Conservation (phyloP, 306 rosid species). For the Glycyrrhiza uralensis region DNA sequence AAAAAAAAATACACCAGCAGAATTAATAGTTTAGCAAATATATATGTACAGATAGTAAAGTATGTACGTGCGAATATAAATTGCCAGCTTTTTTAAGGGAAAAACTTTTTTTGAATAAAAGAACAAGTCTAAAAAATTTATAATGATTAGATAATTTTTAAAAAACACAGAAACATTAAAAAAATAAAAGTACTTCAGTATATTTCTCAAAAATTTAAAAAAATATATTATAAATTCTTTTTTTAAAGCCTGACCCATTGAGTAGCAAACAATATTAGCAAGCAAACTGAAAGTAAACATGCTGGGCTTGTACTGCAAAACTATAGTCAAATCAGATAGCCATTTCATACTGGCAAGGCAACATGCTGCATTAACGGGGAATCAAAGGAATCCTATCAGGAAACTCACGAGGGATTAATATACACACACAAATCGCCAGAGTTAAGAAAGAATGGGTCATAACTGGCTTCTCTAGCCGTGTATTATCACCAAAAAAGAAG, state of each 20-base stretch:
- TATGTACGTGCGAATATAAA: too few relatives aligned
- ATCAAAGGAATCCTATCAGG: not conserved
- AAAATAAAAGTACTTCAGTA: too few relatives aligned
- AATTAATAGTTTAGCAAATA: too few relatives aligned
- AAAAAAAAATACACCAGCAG: too few relatives aligned
- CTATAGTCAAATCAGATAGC: not conserved
- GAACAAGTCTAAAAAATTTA: too few relatives aligned
- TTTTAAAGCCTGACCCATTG: not conserved
- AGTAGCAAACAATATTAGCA: not conserved
- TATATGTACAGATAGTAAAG: too few relatives aligned
- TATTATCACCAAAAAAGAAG: slow-evolving; percentile 20
- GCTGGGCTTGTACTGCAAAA: not conserved
- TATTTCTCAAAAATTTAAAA: too few relatives aligned
- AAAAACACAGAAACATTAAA: too few relatives aligned
- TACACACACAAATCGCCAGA: slow-evolving; percentile 17
- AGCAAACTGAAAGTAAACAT: not conserved
- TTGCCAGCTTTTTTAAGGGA: too few relatives aligned
- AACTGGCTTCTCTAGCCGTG: not conserved
- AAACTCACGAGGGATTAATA: slow-evolving; percentile 1
- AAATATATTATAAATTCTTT: too few relatives aligned
- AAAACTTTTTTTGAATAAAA: not conserved
- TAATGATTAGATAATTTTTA: too few relatives aligned
- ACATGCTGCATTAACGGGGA: not conserved
- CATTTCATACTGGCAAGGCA: not conserved
- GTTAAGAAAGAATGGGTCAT: slow-evolving; percentile 20